phyloP scores from a whole-genome alignment of 2,329 filamentous ascomycete species.

The Xylaria multiplex region DNA sequence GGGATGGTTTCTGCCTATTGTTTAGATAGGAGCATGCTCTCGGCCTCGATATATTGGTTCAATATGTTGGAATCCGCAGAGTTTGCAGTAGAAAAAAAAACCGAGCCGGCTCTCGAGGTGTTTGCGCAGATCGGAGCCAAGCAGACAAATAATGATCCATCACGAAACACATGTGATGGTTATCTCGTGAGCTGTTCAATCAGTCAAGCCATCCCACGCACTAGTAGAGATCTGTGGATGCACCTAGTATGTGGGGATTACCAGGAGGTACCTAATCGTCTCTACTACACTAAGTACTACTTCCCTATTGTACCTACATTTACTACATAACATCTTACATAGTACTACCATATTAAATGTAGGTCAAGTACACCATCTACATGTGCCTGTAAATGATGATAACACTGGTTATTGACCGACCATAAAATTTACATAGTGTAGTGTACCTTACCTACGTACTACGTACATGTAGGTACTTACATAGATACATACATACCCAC shows the following conservation, averaged over 20 bases:
- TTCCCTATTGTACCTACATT: too few relatives aligned
- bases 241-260: neutral
- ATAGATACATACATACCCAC: too few relatives aligned
- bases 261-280: neutral
- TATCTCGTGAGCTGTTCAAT: conserved; percentile 10
- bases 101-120: neutral
- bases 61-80: neutral
- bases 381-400: too few relatives aligned
- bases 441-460: too few relatives aligned
- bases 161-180: conserved; percentile 30
- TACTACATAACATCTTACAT: too few relatives aligned
- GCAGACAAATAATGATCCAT: conserved; percentile 13
- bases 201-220: neutral
- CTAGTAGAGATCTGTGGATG: neutral
- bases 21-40: conserved; percentile 31
- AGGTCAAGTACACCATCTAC: too few relatives aligned
- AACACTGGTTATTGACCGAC: too few relatives aligned
- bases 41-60: neutral
- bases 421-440: too few relatives aligned
- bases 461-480: too few relatives aligned
- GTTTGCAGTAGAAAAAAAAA: neutral
- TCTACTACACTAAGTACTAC: too few relatives aligned
- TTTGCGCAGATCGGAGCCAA: conserved; percentile 14
- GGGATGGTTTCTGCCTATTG: neutral
- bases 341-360: too few relatives aligned